Conservation (phyloP, 257 asterid genomes). For the Lithospermum erythrorhizon region DNA sequence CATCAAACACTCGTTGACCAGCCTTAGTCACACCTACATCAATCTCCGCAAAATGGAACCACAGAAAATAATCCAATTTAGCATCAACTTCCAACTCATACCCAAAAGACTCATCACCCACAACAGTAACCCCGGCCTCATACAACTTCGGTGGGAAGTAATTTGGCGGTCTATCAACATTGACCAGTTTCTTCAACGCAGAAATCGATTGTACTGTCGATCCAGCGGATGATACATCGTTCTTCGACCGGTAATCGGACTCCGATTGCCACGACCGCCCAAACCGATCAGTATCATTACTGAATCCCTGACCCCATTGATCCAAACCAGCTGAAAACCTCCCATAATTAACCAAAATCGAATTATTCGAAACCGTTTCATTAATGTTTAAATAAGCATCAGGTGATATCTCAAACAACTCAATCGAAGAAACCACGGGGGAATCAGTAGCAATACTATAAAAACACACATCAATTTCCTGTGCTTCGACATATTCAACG, state of each 20-base stretch:
- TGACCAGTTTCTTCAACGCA: constrained; percentile 31
- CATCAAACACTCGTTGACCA: constrained; percentile 85
- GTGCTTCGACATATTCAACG: neutral
- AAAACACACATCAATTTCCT: constrained; percentile 54
- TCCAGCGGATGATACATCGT: constrained; percentile 19
- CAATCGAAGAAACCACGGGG: constrained; percentile 66
- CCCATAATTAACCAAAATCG: constrained; percentile 70
- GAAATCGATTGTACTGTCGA: constrained; percentile 47
- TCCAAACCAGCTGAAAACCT: constrained; percentile 72
- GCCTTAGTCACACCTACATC: constrained; percentile 65
- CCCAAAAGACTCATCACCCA: constrained; percentile 44
- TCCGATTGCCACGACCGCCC: constrained; percentile 86
- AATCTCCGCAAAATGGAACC: constrained; percentile 92
- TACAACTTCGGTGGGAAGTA: constrained; percentile 72
- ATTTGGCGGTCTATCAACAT: constrained; percentile 53
- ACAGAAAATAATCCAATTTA: constrained; percentile 69
- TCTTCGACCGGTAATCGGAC: constrained; percentile 20
- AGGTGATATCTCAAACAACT: constrained; percentile 41
- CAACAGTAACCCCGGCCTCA: constrained; percentile 48
- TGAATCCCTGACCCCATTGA: constrained; percentile 92
- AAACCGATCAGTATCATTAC: constrained; percentile 64
- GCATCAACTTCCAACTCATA: constrained; percentile 68
- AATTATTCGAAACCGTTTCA: constrained; percentile 18
- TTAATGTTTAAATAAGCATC: constrained; percentile 30
- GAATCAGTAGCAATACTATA: constrained; percentile 96